Conservation (phyloP, 129 eudicot species). For the Pulicaria dysenterica region DNA sequence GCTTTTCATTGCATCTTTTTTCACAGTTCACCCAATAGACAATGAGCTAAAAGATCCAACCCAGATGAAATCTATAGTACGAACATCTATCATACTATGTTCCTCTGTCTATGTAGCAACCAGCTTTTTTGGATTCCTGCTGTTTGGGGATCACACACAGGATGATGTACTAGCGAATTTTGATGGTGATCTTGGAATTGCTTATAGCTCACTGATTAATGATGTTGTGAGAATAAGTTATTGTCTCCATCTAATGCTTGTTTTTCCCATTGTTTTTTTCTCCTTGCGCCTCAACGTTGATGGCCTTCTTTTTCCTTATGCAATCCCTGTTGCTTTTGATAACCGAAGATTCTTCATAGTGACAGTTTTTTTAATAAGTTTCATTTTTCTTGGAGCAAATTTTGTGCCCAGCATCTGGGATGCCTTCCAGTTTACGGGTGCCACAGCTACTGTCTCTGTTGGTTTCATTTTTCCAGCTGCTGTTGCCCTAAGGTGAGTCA, state of each 20-base stretch:
- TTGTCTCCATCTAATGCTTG: slow-evolving; percentile 87
- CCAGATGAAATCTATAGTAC: slow-evolving; percentile 82
- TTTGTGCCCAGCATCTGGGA: slow-evolving; percentile 96
- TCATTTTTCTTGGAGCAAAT: slow-evolving; percentile 78
- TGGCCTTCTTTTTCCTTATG: slow-evolving; percentile 70
- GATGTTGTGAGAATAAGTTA: slow-evolving; percentile 88
- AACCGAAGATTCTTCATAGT: slow-evolving; percentile 60
- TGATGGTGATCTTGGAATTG: slow-evolving; percentile 86
- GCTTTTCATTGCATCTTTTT: slow-evolving; percentile 4
- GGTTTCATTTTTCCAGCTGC: slow-evolving; percentile 85
- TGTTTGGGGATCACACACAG: slow-evolving; percentile 74
- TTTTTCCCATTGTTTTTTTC: slow-evolving; percentile 81
- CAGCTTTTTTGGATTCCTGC: slow-evolving; percentile 80
- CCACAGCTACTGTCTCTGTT: slow-evolving; percentile 77
- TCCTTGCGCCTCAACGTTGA: slow-evolving; percentile 87
- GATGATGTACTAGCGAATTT: slow-evolving; percentile 93
- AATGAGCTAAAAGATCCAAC: slow-evolving; percentile 75
- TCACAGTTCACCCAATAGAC: slow-evolving; percentile 88
- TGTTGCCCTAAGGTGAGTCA: slow-evolving; percentile 79
- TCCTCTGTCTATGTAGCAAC: slow-evolving; percentile 75
- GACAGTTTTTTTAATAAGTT: slow-evolving; percentile 62
- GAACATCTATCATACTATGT: slow-evolving; percentile 69
- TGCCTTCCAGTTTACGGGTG: slow-evolving; percentile 95
- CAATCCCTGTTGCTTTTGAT: slow-evolving; percentile 70
- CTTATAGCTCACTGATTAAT: slow-evolving; percentile 66